Evolutionary conservation across 495 filamentous ascomycete genomes (phyloP).

Genomic region (Trichoderma reesei): DNA sequence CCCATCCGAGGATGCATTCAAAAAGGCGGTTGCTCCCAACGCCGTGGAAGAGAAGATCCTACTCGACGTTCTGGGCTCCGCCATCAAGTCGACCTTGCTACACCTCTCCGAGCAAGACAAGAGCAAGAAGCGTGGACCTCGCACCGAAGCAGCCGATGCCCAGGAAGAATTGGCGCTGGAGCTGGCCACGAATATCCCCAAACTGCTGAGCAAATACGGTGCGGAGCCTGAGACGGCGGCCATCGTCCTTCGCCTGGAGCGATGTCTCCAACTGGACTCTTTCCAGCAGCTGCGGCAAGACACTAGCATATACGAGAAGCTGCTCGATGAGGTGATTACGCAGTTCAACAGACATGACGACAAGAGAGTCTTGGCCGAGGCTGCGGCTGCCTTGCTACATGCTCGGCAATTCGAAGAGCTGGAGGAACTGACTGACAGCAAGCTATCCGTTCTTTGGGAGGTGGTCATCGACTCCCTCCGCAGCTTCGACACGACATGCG

Average conservation of each 20-base stretch:
- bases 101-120: constrained; percentile 53
- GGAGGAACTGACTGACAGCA: constrained; percentile 71
- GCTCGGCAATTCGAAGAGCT: constrained; percentile 78
- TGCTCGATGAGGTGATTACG: constrained; percentile 86
- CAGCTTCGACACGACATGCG: constrained; percentile 54
- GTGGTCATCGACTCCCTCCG: constrained; percentile 61
- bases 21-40: constrained; percentile 56
- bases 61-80: constrained; percentile 73
- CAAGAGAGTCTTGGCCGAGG: constrained; percentile 74
- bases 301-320: constrained; percentile 63
- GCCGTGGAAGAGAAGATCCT: constrained; percentile 76
- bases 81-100: constrained; percentile 58
- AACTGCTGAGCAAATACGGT: constrained; percentile 83
- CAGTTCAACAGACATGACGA: constrained; percentile 89
- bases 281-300: constrained; percentile 86
- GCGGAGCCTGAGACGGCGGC: constrained; percentile 77
- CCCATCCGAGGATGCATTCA: constrained; percentile 45
- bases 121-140: constrained; percentile 49
- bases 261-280: constrained; percentile 74
- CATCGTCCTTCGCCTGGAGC: constrained; percentile 76
- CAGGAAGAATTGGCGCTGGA: constrained; percentile 65
- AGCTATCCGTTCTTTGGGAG: constrained; percentile 77
- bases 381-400: constrained; percentile 70
- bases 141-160: constrained; percentile 48
- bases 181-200: constrained; percentile 70